These are phyloP conservation scores for Fusarium bulbicola DNA, from an alignment of 2,329 filamentous ascomycete species.

Conservation along the genomic window DNA sequence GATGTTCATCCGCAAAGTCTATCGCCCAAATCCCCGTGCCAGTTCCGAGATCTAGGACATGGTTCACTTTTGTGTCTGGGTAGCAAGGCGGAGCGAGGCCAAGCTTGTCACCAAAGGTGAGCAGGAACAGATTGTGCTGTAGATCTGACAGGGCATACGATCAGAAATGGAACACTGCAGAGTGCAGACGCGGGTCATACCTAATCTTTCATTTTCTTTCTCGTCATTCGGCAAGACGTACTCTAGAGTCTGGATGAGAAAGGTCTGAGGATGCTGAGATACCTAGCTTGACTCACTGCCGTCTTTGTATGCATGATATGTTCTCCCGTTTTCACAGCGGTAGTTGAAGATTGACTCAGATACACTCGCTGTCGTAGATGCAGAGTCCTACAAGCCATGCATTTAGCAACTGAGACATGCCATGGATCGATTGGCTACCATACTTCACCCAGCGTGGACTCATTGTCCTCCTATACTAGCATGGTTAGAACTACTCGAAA, in stretches of 20 bases:
- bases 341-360: neutral
- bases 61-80: neutral
- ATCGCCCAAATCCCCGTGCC: constrained; percentile 8
- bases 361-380: neutral
- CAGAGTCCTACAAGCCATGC: neutral
- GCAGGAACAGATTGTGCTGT: constrained; percentile 3
- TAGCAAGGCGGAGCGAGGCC: neutral
- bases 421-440: fast-evolving
- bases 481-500: neutral
- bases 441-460: neutral
- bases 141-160: neutral
- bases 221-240: neutral
- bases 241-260: neutral
- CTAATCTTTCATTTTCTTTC: neutral
- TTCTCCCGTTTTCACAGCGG: neutral
- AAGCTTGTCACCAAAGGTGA: constrained; percentile 2
- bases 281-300: neutral
- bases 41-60: neutral
- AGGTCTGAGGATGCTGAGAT: fast-evolving
- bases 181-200: fast-evolving
- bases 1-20: neutral
- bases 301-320: neutral
- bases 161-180: neutral
- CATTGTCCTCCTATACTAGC: neutral
- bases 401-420: neutral